Conservation (phyloP, 2,329 filamentous ascomycete genomes). For the Microsporum ferrugineum region DNA sequence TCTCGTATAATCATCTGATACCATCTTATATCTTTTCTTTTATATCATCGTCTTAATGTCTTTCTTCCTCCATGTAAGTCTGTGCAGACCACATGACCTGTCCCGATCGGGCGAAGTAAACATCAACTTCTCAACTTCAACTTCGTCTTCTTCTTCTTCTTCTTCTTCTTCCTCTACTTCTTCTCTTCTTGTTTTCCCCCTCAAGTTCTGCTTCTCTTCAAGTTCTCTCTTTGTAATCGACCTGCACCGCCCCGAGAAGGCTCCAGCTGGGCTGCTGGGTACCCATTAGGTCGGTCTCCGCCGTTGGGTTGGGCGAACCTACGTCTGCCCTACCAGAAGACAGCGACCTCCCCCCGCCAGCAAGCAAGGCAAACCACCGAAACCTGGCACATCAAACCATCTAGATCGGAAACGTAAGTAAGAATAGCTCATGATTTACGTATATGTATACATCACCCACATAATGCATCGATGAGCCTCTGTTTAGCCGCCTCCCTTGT, state of each 20-base stretch:
- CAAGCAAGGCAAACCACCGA: neutral
- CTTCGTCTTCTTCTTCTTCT: conserved; percentile 4
- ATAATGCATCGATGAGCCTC: neutral
- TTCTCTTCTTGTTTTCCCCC: neutral
- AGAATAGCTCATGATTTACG: neutral
- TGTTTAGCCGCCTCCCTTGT: neutral
- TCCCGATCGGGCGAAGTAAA: neutral
- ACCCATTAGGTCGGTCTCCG: neutral
- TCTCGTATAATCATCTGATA: neutral
- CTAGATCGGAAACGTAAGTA: neutral
- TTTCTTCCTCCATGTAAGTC: neutral
- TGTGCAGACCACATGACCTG: neutral
- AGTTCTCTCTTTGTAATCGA: neutral
- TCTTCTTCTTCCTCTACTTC: neutral
- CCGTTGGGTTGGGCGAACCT: conserved; percentile 1
- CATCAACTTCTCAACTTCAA: neutral
- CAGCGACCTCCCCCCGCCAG: neutral
- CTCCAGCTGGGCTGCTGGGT: neutral
- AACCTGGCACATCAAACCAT: neutral
- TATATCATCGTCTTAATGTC: neutral
- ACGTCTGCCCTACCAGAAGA: neutral
- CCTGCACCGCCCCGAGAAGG: neutral
- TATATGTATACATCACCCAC: neutral
- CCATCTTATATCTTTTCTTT: neutral
- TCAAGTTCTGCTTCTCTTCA: neutral